Conservation (phyloP, 371 early-diverging fungal genomes). For the Entomophthora muscae region DNA sequence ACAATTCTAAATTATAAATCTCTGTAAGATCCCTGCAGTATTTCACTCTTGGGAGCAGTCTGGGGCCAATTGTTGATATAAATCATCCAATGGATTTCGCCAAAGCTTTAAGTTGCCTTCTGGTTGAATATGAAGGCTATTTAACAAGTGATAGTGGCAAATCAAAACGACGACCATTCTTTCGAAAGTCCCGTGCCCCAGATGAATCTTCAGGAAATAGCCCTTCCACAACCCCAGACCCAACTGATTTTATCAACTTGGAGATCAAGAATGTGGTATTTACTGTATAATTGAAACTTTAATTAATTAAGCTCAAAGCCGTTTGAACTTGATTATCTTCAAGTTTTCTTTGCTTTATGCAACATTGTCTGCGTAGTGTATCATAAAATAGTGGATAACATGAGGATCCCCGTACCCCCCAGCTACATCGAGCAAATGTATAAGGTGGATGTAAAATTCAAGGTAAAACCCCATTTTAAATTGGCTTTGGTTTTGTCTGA, state of each 20-base stretch:
- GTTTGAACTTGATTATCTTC: slow-evolving; percentile 8
- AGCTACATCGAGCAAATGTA: slow-evolving; percentile 2
- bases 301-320: not conserved
- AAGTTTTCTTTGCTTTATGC: slow-evolving; percentile 8
- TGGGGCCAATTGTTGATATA: slow-evolving; percentile 8
- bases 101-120: slow-evolving; percentile 3
- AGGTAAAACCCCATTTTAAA: slow-evolving; percentile 5
- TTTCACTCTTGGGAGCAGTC: slow-evolving; percentile 6
- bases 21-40: slow-evolving; percentile 7
- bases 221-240: not conserved
- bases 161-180: slow-evolving; percentile 2
- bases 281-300: too few species aligned
- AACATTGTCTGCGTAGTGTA: slow-evolving; percentile 7
- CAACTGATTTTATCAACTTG: slow-evolving; percentile 7
- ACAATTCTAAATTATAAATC: too few species aligned
- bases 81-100: slow-evolving; percentile 5
- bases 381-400: slow-evolving; percentile 6
- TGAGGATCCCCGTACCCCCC: not conserved
- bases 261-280: slow-evolving; percentile 3
- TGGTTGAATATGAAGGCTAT: slow-evolving; percentile 7
- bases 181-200: not conserved
- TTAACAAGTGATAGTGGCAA: not conserved
- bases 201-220: not conserved
- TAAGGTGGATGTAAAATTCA: slow-evolving; percentile 6
- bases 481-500: too few species aligned